Percentiles rank a stretch among this genome's conserved stretches.
These are phyloP conservation scores for Akanthomyces uredinophilus DNA, from an alignment of 2,329 filamentous ascomycete species.

Conservation along the genomic window DNA sequence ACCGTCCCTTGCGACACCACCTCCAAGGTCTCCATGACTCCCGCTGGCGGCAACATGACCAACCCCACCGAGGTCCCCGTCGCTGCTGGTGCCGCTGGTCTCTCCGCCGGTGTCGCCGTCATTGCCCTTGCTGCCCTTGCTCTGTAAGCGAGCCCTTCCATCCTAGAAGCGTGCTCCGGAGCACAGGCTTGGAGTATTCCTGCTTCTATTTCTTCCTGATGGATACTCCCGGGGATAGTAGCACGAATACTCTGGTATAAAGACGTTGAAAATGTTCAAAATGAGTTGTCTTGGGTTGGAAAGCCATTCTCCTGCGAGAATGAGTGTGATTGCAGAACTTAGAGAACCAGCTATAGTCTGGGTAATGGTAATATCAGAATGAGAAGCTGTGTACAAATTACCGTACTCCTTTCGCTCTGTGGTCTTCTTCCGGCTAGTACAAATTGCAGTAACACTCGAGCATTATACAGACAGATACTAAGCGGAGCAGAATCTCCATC, in stretches of 20 bases:
- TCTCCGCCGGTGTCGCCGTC: constrained; percentile 28
- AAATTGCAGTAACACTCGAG: too few relatives aligned
- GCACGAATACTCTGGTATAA: too few relatives aligned
- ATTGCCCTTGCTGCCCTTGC: constrained; percentile 30
- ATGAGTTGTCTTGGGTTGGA: constrained; percentile 14
- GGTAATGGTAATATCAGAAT: constrained; percentile 19
- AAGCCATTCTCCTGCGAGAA: background rate
- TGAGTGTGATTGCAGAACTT: constrained; percentile 19
- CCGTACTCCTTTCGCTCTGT: background rate
- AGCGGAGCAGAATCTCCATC: background rate
- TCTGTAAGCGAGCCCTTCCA: constrained; percentile 27
- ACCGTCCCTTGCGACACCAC: constrained; percentile 16
- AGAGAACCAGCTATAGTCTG: constrained; percentile 19
- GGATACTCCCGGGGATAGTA: background rate
- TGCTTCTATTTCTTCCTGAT: background rate
- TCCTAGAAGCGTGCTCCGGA: background rate
- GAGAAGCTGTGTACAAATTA: background rate
- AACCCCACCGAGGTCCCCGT: constrained; percentile 11
- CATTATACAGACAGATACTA: too few relatives aligned
- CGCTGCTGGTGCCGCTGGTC: constrained; percentile 27
- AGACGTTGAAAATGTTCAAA: background rate
- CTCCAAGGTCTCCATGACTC: background rate
- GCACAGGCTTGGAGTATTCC: background rate
- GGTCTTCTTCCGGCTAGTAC: background rate
- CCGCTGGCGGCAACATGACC: constrained; percentile 5